Evolutionary conservation across 2,329 filamentous ascomycete species (phyloP).

Genomic region (Aspergillus ibericus): DNA sequence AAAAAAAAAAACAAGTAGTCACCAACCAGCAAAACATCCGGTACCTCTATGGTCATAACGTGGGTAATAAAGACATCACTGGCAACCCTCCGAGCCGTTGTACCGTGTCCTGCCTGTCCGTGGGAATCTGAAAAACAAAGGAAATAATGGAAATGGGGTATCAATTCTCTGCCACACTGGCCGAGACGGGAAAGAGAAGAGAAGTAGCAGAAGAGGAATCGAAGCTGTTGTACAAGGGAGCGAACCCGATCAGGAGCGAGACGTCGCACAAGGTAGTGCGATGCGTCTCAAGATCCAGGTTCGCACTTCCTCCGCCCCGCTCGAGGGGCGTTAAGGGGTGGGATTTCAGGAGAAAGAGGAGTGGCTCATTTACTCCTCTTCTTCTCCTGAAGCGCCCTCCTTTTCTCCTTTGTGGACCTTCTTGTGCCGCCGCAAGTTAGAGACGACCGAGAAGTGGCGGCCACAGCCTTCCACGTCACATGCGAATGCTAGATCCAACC

Average conservation of each 20-base stretch:
- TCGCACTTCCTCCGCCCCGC: constrained; percentile 2
- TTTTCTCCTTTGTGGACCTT: constrained; percentile 83
- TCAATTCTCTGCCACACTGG: constrained; percentile 26
- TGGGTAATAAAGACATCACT: constrained; percentile 25
- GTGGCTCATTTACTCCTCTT: constrained; percentile 37
- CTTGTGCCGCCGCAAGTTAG: constrained; percentile 88
- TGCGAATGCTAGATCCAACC: constrained; percentile 67
- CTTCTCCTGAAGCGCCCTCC: constrained; percentile 40
- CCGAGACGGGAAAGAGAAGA: constrained; percentile 25
- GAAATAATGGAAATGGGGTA: constrained; percentile 25
- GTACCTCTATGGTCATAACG: constrained; percentile 43
- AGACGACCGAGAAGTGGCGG: constrained; percentile 94
- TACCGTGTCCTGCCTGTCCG: constrained; percentile 22
- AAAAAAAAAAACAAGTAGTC: constrained; percentile 5
- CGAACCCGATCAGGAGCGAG: constrained; percentile 19
- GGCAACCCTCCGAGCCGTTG: constrained; percentile 18
- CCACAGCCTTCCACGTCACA: constrained; percentile 95
- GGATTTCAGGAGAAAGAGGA: constrained; percentile 16
- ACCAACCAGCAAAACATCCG: constrained; percentile 35
- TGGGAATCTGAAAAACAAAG: constrained; percentile 18
- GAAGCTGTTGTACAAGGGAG: constrained; percentile 37
- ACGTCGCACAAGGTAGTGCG: constrained; percentile 15
- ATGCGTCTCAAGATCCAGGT: constrained; percentile 10
- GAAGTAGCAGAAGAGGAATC: constrained; percentile 24
- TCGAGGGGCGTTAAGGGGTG: constrained; percentile 8